Percentiles rank a stretch among this genome's conserved stretches.
These are phyloP conservation scores for Tolypocladium nubicola DNA, from an alignment of 2,329 filamentous ascomycete species.

Conservation along the genomic window DNA sequence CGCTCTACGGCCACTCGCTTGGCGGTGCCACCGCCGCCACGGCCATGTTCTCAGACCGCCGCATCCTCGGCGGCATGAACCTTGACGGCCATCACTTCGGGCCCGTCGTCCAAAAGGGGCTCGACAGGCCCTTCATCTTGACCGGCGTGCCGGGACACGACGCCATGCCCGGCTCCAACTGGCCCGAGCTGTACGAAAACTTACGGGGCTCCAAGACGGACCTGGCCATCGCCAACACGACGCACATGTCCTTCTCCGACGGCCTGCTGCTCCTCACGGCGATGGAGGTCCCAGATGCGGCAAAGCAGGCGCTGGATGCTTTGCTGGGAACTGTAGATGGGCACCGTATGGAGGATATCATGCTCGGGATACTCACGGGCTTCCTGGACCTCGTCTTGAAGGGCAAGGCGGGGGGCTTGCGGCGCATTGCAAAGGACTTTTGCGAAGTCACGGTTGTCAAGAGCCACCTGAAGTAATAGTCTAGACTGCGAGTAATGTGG, in stretches of 20 bases:
- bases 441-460: neutral
- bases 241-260: constrained; percentile 12
- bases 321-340: neutral
- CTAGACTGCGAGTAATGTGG: neutral
- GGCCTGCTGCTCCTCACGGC: constrained; percentile 2
- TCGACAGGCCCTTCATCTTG: constrained; percentile 11
- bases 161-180: constrained; percentile 9
- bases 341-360: neutral
- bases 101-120: constrained; percentile 8
- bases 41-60: constrained; percentile 14
- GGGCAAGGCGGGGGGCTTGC: neutral
- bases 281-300: neutral
- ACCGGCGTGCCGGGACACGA: constrained; percentile 7
- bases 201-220: constrained; percentile 5
- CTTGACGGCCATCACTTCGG: constrained; percentile 22
- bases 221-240: constrained; percentile 7
- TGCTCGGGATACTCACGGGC: neutral
- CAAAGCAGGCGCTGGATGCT: neutral
- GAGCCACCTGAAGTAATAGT: neutral
- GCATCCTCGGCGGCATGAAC: constrained; percentile 23
- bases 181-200: constrained; percentile 5
- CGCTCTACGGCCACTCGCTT: constrained; percentile 24
- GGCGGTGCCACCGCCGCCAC: constrained; percentile 22
- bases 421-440: neutral
- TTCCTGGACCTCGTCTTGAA: neutral